Base-by-base conservation (phyloP, 441 rosid species). In the Arabidopsis hybrid region DNA sequence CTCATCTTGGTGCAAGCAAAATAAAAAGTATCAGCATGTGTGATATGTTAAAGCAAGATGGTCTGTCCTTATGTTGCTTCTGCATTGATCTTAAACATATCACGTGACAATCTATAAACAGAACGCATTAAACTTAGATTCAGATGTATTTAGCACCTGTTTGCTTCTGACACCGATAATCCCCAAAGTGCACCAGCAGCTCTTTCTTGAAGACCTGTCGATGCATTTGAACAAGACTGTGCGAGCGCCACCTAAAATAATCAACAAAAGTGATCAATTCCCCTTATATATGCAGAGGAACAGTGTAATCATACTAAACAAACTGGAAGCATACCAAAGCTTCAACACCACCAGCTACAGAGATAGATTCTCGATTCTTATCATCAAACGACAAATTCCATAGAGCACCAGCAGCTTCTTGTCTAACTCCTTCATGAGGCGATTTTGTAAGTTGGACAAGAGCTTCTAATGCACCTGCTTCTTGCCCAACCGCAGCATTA, bases 121-220 rank as follows among this genome's bases (percentile, higher is more conserved):
- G 32, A 55, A 18, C 8, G 4, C 32, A 56, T 53, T 3, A n/a
- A 51, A 51, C 31, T 39, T 16, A 46, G 65, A 58, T 47, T 73
- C 52, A 39, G 17, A 58, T 46, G 60, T 12, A 49, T 71, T 26
- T 11, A 6, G 47, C 81, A 95, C 98, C 96, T 91, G 78, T 93
- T 95, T 71, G 95, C 89, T 88, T 95, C 97, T 36, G 97, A 95
- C 18, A 95, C 98, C 0, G 98, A 95, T 81, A 95, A 84, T 76
- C 99, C 99, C 99, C 98, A 93, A 9, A 95, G 95, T 71, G 98
- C 99, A 74, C 99, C 99, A 55, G 98, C 99, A 16, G 97, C 99
- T 81, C 98, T 88, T 83, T 91, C 99, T 83, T 95, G 99, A 79
- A 95, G 99, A 83, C 98, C 98, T 34, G 90, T 88, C 40, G 98